Evolutionary conservation across 2,329 filamentous ascomycete genomes (phyloP).

Genomic region (Seiridium cupressi): DNA sequence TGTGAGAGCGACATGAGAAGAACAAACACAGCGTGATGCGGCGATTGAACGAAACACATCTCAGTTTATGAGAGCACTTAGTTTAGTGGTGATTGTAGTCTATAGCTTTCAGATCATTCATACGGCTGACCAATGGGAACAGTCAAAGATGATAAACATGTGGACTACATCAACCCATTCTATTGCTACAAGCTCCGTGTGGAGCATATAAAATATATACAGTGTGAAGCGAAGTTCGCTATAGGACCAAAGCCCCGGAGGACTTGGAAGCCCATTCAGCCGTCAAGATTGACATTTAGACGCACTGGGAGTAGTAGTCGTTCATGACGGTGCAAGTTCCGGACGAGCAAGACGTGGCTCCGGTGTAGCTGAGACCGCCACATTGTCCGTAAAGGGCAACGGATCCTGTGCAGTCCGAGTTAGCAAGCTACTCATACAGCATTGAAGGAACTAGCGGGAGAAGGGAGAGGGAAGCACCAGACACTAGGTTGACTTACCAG

Average conservation of each 20-base stretch:
- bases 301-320: conserved; percentile 11
- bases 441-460: too few species aligned
- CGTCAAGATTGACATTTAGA: not conserved
- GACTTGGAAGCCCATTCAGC: not conserved
- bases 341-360: conserved; percentile 6
- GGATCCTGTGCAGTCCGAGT: not conserved
- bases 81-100: too few species aligned
- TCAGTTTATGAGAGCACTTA: too few species aligned
- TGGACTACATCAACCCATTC: not conserved
- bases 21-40: too few species aligned
- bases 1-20: too few species aligned
- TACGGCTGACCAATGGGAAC: too few species aligned
- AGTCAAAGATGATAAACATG: not conserved
- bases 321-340: conserved; percentile 10
- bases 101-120: too few species aligned
- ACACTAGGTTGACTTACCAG: not conserved
- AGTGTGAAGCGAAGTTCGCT: conserved; percentile 8
- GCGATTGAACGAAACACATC: too few species aligned
- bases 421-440: not conserved
- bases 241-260: not conserved
- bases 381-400: conserved; percentile 12
- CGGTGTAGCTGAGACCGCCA: conserved; percentile 8
- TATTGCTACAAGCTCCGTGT: not conserved
- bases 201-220: conserved; percentile 4
- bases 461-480: too few species aligned